Conservation (phyloP, 2,329 filamentous ascomycete genomes). For the Epichloe baconii region DNA sequence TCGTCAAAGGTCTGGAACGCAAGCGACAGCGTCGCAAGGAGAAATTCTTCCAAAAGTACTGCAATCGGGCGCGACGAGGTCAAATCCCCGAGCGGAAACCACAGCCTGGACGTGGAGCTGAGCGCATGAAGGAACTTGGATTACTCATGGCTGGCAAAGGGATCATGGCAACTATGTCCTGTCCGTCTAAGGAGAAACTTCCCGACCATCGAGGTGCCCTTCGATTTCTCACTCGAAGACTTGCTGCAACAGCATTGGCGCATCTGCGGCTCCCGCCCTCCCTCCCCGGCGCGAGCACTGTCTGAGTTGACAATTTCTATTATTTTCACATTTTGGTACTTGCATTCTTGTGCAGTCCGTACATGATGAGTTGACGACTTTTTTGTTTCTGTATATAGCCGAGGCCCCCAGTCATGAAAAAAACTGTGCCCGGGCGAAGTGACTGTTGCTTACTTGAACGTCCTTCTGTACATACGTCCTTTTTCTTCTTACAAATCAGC, state of each 20-base stretch:
- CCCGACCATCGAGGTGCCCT: neutral
- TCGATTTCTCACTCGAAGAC: neutral
- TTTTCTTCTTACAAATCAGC: neutral
- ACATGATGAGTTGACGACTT: constrained; percentile 4
- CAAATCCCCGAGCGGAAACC: constrained; percentile 50
- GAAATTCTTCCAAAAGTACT: constrained; percentile 83
- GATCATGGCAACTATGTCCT: constrained; percentile 66
- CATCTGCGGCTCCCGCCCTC: neutral
- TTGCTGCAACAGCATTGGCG: neutral
- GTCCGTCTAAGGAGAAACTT: constrained; percentile 41
- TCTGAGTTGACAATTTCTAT: neutral
- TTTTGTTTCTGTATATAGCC: neutral
- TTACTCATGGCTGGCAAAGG: constrained; percentile 73
- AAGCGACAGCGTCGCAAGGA: constrained; percentile 88
- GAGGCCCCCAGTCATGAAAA: too few relatives aligned
- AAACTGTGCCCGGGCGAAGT: neutral
- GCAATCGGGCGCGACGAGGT: constrained; percentile 65
- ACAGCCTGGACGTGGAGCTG: constrained; percentile 72
- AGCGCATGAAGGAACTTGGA: constrained; percentile 75
- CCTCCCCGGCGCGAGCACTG: neutral
- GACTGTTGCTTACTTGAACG: neutral
- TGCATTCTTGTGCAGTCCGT: neutral
- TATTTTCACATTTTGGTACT: neutral
- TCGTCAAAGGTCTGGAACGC: constrained; percentile 88
- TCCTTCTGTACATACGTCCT: constrained; percentile 8